Evolutionary conservation across 768 basidiomycete genomes (phyloP).

Genomic region (Pulveroboletus sp.): DNA sequence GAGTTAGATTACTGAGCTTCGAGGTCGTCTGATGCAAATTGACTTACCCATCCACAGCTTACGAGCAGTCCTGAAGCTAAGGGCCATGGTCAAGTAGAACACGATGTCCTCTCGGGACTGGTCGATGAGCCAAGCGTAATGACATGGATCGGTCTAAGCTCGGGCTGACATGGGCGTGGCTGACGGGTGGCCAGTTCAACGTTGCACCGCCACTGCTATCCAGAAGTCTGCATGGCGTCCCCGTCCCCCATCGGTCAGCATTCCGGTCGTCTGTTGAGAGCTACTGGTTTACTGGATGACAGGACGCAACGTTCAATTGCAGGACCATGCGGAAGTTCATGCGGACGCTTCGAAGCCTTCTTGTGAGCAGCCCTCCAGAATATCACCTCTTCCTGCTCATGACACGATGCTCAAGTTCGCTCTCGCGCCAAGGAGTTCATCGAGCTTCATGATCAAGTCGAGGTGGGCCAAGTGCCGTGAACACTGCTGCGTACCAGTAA

Average conservation of each 20-base stretch:
- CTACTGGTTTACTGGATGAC: neutral
- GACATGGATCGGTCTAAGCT: neutral
- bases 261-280: neutral
- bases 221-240: slow-evolving; percentile 7
- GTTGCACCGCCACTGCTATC: slow-evolving; percentile 12
- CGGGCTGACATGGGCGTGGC: slow-evolving; percentile 5
- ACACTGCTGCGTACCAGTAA: neutral
- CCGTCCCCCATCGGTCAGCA: slow-evolving; percentile 9
- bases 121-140: neutral
- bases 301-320: slow-evolving; percentile 4
- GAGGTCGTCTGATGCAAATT: neutral
- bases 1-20: neutral
- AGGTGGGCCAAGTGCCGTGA: slow-evolving; percentile 41
- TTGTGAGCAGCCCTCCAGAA: slow-evolving; percentile 12
- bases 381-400: neutral
- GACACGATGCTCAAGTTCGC: slow-evolving; percentile 24
- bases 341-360: neutral
- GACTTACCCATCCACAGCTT: slow-evolving; percentile 34
- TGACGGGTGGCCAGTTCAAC: neutral
- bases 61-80: slow-evolving; percentile 45
- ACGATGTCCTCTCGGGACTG: neutral
- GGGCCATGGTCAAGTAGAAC: slow-evolving; percentile 26
- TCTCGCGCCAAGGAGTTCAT: slow-evolving; percentile 61
- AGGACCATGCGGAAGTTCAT: neutral
- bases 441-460: slow-evolving; percentile 87